Percentiles rank a stretch among this genome's conserved stretches.
These are phyloP conservation scores for Actinomortierella wolfii DNA, from an alignment of 371 early-diverging fungal species.

Conservation along the genomic window DNA sequence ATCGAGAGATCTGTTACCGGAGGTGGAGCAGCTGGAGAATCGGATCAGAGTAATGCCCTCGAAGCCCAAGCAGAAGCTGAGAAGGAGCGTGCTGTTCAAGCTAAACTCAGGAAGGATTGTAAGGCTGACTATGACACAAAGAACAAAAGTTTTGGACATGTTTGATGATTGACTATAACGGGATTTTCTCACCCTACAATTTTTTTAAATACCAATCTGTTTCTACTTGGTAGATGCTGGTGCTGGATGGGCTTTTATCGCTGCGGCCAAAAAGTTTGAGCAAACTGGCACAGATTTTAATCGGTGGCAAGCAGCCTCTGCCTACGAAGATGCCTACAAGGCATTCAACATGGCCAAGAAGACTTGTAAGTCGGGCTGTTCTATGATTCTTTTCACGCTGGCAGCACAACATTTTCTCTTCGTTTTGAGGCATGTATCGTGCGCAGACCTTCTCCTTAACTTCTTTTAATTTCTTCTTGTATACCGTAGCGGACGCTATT, in stretches of 20 bases:
- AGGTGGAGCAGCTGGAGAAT: not conserved
- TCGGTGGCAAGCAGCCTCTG: conserved; percentile 28
- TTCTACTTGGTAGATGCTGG: conserved; percentile 12
- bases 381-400: too few species aligned
- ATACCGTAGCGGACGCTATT: conserved; percentile 14
- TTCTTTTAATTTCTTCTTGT: too few species aligned
- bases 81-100: conserved; percentile 26
- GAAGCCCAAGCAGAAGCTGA: conserved; percentile 7
- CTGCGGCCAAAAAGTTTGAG: conserved; percentile 30
- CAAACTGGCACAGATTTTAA: conserved; percentile 23
- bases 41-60: conserved; percentile 1
- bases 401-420: too few species aligned
- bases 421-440: too few species aligned
- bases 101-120: conserved; percentile 41
- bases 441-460: too few species aligned
- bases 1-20: not conserved
- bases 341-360: conserved; percentile 33
- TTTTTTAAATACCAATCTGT: too few species aligned
- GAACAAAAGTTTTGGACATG: not conserved
- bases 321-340: conserved; percentile 40
- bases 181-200: not conserved
- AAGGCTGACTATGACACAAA: not conserved
- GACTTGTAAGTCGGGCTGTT: conserved; percentile 15
- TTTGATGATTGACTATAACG: too few species aligned
- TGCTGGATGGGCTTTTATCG: conserved; percentile 23